phyloP scores from a whole-genome alignment of 73 alveolate genomes.

The Tetrahymena elliotti region DNA sequence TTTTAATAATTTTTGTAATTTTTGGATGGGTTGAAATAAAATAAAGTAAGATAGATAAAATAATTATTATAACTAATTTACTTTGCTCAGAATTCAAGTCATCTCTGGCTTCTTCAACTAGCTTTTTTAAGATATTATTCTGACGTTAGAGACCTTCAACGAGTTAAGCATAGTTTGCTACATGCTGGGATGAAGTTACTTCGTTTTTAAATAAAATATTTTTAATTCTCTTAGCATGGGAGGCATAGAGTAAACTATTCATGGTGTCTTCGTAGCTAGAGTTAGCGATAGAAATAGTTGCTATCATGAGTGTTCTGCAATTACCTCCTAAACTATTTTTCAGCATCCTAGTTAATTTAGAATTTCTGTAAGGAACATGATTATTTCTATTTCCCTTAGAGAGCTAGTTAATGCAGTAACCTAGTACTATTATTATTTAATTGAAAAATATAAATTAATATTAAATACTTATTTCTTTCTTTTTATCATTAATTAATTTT shows the following conservation, averaged over 20 bases:
- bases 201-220: background rate
- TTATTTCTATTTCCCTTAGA: conserved; percentile 48
- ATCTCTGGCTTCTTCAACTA: background rate
- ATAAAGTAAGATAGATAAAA: too few species aligned
- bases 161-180: background rate
- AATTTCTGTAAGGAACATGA: conserved; percentile 78
- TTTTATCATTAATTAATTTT: background rate
- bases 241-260: background rate
- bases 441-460: background rate
- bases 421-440: conserved; percentile 59
- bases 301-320: conserved; percentile 46
- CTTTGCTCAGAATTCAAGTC: background rate
- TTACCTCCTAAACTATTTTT: conserved; percentile 84
- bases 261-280: background rate
- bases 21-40: background rate
- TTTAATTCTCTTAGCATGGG: background rate
- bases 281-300: conserved; percentile 7
- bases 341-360: conserved; percentile 73
- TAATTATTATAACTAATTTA: background rate
- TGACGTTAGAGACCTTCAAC: background rate
- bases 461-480: background rate
- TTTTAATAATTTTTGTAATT: too few species aligned
- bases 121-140: background rate
- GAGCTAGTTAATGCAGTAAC: conserved; percentile 66
- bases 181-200: background rate